A percentile compares a stretch with the other conserved stretches of the same genome.
These are phyloP conservation scores for Fusarium poae DNA, from an alignment of 2,329 filamentous ascomycete species.

Conservation along the genomic window DNA sequence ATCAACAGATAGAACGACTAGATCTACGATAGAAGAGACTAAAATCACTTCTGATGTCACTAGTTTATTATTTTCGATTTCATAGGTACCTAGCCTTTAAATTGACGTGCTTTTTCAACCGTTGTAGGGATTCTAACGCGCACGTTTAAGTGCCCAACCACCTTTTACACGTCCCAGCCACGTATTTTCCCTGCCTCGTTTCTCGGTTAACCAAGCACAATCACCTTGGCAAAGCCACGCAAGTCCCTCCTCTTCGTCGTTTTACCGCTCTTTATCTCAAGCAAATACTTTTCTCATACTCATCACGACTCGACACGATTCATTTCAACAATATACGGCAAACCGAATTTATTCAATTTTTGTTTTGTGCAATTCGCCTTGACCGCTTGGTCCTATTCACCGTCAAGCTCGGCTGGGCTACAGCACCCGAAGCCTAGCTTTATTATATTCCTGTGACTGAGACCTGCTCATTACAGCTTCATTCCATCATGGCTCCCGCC, in stretches of 20 bases:
- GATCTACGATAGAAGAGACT: neutral
- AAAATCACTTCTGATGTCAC: neutral
- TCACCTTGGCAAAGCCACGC: conserved; percentile 31
- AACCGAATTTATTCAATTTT: conserved; percentile 4
- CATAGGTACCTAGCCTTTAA: neutral
- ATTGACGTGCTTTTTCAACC: neutral
- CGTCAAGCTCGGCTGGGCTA: conserved; percentile 47
- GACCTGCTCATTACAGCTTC: conserved; percentile 38
- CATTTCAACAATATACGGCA: neutral
- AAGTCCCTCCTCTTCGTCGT: conserved; percentile 15
- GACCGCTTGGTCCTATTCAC: conserved; percentile 27
- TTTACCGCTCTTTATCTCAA: conserved; percentile 12
- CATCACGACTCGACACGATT: conserved; percentile 5
- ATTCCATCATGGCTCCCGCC: conserved; percentile 58
- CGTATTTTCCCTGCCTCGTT: conserved; percentile 46
- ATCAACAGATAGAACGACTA: neutral
- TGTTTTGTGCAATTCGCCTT: neutral
- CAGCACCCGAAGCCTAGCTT: conserved; percentile 47
- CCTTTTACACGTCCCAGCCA: conserved; percentile 46
- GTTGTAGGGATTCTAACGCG: conserved; percentile 10
- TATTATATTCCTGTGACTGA: conserved; percentile 26
- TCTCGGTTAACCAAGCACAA: conserved; percentile 49
- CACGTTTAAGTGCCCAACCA: conserved; percentile 40
- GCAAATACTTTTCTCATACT: conserved; percentile 1
- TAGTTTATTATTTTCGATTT: neutral